phyloP scores from a whole-genome alignment of 345 rosid species.

The Salix arbutifolia region DNA sequence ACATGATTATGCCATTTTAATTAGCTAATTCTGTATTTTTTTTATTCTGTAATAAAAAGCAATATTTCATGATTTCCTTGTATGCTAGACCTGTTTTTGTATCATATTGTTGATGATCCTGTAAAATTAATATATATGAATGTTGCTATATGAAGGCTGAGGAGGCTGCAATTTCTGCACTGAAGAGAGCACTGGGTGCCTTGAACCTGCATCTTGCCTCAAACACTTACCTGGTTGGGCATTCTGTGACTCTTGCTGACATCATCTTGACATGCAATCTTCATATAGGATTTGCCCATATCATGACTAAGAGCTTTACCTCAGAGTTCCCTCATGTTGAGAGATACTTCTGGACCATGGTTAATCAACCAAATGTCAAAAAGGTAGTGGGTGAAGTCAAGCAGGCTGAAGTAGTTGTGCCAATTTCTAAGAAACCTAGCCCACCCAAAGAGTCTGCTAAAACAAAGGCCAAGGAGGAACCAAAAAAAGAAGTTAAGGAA shows the following conservation, averaged over 20 bases:
- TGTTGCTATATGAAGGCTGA: conserved; percentile 49
- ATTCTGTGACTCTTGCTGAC: conserved; percentile 85
- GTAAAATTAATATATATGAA: background rate
- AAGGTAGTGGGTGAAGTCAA: conserved; percentile 78
- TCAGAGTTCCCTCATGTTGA: conserved; percentile 92
- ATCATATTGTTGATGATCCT: background rate
- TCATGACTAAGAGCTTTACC: conserved; percentile 78
- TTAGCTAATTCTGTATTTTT: background rate
- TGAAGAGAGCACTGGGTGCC: conserved; percentile 81
- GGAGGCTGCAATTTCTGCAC: conserved; percentile 62
- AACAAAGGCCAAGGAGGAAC: conserved; percentile 62
- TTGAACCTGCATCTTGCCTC: conserved; percentile 67
- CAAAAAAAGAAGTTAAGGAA: conserved; percentile 59
- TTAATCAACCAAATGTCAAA: conserved; percentile 83
- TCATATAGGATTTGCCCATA: conserved; percentile 37
- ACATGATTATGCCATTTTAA: background rate
- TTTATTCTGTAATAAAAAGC: background rate
- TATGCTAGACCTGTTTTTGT: background rate
- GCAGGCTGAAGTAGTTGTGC: conserved; percentile 64
- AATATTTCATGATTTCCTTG: background rate
- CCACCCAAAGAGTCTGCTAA: conserved; percentile 57
- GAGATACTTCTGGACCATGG: conserved; percentile 96
- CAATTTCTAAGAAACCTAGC: conserved; percentile 63
- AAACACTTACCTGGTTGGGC: conserved; percentile 86
- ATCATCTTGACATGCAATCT: conserved; percentile 74